Base-by-base conservation (phyloP, 306 rosid species). In the Lathyrus oleraceus region DNA sequence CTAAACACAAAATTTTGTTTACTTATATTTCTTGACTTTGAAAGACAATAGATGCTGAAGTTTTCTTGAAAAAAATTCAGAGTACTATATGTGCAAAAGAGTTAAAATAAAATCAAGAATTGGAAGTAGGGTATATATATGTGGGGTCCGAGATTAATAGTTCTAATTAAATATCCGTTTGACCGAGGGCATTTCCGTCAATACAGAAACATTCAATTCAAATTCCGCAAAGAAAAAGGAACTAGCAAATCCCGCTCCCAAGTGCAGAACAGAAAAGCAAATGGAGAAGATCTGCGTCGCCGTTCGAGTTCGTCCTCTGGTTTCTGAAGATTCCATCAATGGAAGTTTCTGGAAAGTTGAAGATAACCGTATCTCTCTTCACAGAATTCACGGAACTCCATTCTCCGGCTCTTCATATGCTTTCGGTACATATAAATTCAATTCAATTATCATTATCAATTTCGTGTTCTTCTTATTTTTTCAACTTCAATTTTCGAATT, bases 261-360 rank as follows among this genome's bases (percentile, higher is more conserved):
- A 14, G 11, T 12, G 19, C 14, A 25, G 2, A 10, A 3, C 11
- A 42, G 58, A 47, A 45, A 65, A 57, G n/a, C 10, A 54, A 61
- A 91, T 94, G 99, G 97, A 94, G 89, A 94, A 89, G 83, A 89
- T 94, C 79, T 87, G 99, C 60, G 95, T 91, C 0, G 97, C 96
- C 8, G 96, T 91, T 10, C 79, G 97, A 43, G 79, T 94, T 67
- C 86, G 99, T 20, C 97, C 99, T 63, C 70, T 81, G 0, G 82
- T 76, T 12, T 66, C 91, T 9, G 58, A 82, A 28, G 89, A 88
- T 4, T 56, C 81, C 8, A 23, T 74, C 84, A 10, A 5, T 3
- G 96, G 92, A 77, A 78, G 82, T 23, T 76, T 81, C 84, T 91
- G 97, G 97, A 94, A 85, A 78, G 81, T 91, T 15, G 96, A 94